phyloP scores from a whole-genome alignment of 1,139 yeast species.

The Kodamaea derodonti region DNA sequence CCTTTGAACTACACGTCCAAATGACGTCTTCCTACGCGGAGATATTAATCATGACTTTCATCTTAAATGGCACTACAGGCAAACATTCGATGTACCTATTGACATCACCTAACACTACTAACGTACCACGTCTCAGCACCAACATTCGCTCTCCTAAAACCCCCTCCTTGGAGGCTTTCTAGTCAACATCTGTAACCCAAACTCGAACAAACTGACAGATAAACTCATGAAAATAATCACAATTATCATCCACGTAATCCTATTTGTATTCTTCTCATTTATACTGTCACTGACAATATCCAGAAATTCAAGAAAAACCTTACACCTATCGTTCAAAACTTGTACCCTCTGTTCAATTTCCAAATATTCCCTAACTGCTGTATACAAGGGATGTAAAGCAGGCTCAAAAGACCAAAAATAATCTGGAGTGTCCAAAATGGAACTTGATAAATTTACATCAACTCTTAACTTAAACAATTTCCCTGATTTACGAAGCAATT shows the following conservation, averaged over 20 bases:
- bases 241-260: constrained; percentile 89
- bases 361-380: constrained; percentile 84
- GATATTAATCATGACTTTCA: no score
- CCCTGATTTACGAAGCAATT: constrained; percentile 82
- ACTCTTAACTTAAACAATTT: constrained; percentile 83
- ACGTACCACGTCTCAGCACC: no score
- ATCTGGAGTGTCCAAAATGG: constrained; percentile 90
- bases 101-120: no score
- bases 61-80: no score
- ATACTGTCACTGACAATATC: constrained; percentile 91
- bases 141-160: no score
- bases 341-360: constrained; percentile 94
- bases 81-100: no score
- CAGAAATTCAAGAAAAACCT: constrained; percentile 87
- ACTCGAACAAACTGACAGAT: constrained; percentile 53
- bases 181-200: constrained; percentile 13
- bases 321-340: constrained; percentile 88
- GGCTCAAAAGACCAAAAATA: constrained; percentile 97
- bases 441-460: constrained; percentile 87
- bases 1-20: no score
- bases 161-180: no score
- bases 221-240: constrained; percentile 77
- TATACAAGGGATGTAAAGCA: constrained; percentile 84
- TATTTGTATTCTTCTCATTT: constrained; percentile 86
- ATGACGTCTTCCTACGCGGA: no score